Base-by-base conservation (phyloP, 2,329 filamentous ascomycete genomes). In the Sphaerulina musiva region DNA sequence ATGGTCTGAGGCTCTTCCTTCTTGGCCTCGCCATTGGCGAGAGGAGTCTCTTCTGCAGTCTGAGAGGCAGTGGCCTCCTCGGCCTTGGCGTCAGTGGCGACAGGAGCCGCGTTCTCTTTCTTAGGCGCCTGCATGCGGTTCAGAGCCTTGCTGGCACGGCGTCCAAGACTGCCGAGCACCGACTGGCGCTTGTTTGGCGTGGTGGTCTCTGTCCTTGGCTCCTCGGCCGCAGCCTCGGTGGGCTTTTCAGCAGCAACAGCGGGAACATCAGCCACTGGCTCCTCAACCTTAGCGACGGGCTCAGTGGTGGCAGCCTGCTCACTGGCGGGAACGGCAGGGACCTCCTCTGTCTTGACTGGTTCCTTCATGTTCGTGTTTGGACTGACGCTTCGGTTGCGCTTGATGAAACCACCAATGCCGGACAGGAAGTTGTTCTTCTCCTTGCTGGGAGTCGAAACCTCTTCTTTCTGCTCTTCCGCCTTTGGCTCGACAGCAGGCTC, bases 381-480 rank as follows among this genome's bases (percentile, higher is more conserved):
- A 70, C 64, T 67, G 42, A 65, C 65, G 55, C 62, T 66, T 49
- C 67, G 66, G 56, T 66, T 64, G 46, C 66, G 64, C 63, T 68
- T 69, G 58, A 67, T 62, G 62, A 67, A 66, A 31, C 62, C 57
- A 34, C 54, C 49, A 29, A 68, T 57, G 38, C 59, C 56, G 32
- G 64, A 65, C 29, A 70, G 59, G 61, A 70, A 69, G 58, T 64
- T 64, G 56, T 58, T 62, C 65, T 67, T 69, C 60, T 68, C 64
- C 61, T 68, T 68, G 61, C 40, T 61, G n/a, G 64, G 64, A 4
- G 62, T 59, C 34, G 55, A 46, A 23, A 59, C 52, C 36, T 77
- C 75, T 36, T 62, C 68, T 46, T 72, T 68, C 65, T 72, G 71
- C 65, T 73, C 72, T 63, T 76, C 72, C 52, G 66, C 64, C 45